Evolutionary conservation across 2,329 filamentous ascomycete genomes (phyloP), one percentile per base, ranked within the genome.

Genomic region (Fusarium oxysporum): DNA sequence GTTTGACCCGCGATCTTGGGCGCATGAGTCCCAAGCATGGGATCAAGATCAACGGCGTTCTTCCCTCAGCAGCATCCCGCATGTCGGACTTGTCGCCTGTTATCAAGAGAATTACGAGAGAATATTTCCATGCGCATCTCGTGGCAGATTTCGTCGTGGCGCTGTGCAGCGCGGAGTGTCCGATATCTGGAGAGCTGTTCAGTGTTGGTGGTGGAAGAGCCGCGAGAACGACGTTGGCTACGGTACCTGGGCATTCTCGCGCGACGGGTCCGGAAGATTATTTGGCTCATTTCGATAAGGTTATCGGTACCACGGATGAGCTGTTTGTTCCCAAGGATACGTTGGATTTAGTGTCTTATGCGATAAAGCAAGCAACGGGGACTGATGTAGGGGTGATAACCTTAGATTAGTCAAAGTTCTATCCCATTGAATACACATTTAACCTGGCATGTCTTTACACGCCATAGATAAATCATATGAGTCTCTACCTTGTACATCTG

Each of bases 381-480:
- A 37, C 48, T 3, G 32, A 53, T 21, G 17, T 37, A 4, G 32
- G 32, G 0, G n/a, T 21, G 1, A 53, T 53, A 53, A 37, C 2
- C 13, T 21, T 37, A 3, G 23, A 53, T 12, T 35, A 25, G 47
- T 12, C 5, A 17, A 6, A 3, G 3, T 10, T n/a, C 19, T 11
- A 2, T 8, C 3, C 3, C 8, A 6, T 4, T 14, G 2, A 17
- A 2, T 4, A 17, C 14, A 12, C 2, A 3, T 19, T 2, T 9
- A 3, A 5, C 3, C 21, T 3, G 5, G 2, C 2, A 12, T 6
- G 9, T 9, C 13, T 16, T 3, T n/a, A 3, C 12, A 25, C 3
- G 11, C 10, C 8, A 9, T 45, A 0, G 4, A 3, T 28, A 14
- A 4, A 1, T 28, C 4, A 6, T 14, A 0, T 16, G 4, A 23